Base-by-base conservation (phyloP, 2,329 filamentous ascomycete genomes). In the Lasiodiplodia theobromae region DNA sequence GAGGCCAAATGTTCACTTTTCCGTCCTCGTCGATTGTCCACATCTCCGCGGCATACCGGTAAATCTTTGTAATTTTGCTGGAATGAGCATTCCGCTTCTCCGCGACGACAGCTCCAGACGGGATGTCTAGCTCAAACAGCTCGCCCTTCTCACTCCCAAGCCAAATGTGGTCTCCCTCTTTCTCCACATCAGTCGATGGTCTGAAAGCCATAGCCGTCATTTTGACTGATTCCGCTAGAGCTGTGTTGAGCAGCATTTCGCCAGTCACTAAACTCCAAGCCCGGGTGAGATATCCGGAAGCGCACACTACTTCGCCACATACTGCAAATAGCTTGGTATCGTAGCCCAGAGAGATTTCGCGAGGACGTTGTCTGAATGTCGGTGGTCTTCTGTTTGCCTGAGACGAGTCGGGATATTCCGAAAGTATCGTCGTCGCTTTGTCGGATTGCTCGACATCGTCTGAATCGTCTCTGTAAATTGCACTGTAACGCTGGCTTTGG, bases 11-110 rank as follows among this genome's bases (percentile, higher is more conserved):
- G 72, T 93, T 89, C 16, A 99, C 82, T 56, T 91, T 92, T 12
- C 96, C 96, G 57, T 91, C 89, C 71, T 97, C 94, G 77, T 98
- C 96, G 58, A 99, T 79, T 0, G 94, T 94, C 96, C 96, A 99
- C 77, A 99, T 88, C 75, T 97, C 92, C 72, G 93, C 93, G 71
- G 89, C 91, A 78, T 96, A 91, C 49, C 96, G 89, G 76, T 93
- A 91, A 52, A 99, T 97, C 73, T 90, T 93, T 71, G 92, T 87
- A 63, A 99, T 87, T 70, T 89, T 86, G 52, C 92, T 89, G 8
- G 89, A 88, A 74, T 98, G 96, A 2, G 92, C 92, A 63, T 85
- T 89, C 2, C 87, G 82, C 73, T 91, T 92, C 21, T 86, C 91
- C 34, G 86, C 84, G 16, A 92, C 84, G 56, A 97, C 85, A 44